These are phyloP conservation scores for Lumnitzera racemosa DNA, from an alignment of 345 rosid genomes.

Conservation along the genomic window DNA sequence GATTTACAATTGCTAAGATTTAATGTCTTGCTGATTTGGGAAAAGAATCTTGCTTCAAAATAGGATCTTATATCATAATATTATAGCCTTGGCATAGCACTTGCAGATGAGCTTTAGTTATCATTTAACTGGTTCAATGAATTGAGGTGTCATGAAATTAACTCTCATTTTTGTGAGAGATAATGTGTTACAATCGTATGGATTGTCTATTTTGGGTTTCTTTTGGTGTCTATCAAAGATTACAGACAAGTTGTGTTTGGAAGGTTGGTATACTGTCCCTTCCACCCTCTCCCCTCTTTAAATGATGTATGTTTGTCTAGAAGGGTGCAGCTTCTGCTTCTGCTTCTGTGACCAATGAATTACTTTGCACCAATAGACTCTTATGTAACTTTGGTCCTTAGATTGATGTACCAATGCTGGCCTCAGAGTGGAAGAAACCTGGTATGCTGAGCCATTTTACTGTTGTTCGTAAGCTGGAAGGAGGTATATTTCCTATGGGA, in stretches of 20 bases:
- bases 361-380: conserved; percentile 8
- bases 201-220: too few species aligned
- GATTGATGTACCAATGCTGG: conserved; percentile 92
- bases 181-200: too few species aligned
- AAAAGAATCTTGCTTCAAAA: not conserved
- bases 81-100: not conserved
- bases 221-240: too few species aligned
- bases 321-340: not conserved
- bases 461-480: conserved; percentile 87
- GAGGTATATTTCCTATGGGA: conserved; percentile 93
- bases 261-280: too few species aligned
- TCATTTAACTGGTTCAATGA: not conserved
- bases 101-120: too few species aligned
- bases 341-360: conserved; percentile 3
- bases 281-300: not conserved
- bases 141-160: too few species aligned
- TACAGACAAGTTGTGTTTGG: too few species aligned
- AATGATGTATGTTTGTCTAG: not conserved
- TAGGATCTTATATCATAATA: not conserved
- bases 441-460: conserved; percentile 81
- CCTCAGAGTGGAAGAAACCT: conserved; percentile 78
- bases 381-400: conserved; percentile 25
- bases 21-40: not conserved
- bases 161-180: too few species aligned
- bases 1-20: not conserved